phyloP scores from a whole-genome alignment of 2,329 filamentous ascomycete genomes.

The Exserohilum rostratum region DNA sequence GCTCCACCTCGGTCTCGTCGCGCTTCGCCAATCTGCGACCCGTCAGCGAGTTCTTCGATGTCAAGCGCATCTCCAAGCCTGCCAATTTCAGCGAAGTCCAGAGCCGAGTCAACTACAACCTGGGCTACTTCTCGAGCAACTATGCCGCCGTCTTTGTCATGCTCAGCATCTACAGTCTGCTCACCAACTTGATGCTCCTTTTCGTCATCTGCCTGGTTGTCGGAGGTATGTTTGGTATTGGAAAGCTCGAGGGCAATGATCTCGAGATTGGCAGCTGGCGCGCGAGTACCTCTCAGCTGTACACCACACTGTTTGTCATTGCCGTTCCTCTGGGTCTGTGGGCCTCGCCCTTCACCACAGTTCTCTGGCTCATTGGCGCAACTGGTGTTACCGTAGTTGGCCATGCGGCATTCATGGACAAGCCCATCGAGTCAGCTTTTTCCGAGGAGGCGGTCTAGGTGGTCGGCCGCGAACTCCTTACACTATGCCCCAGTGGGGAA shows the following conservation, averaged over 20 bases:
- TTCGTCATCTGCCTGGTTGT: slow-evolving; percentile 92
- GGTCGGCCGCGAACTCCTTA: slow-evolving; percentile 99
- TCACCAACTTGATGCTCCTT: slow-evolving; percentile 84
- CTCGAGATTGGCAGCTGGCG: slow-evolving; percentile 82
- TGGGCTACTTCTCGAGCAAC: slow-evolving; percentile 97
- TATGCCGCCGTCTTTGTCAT: slow-evolving; percentile 93
- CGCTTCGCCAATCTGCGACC: slow-evolving; percentile 93
- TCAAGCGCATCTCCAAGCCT: slow-evolving; percentile 95
- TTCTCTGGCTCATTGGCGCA: slow-evolving; percentile 95
- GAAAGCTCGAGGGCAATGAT: slow-evolving; percentile 86
- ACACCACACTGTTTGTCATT: slow-evolving; percentile 83
- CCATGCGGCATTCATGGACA: slow-evolving; percentile 95
- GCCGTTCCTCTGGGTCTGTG: slow-evolving; percentile 84
- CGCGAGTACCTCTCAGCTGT: slow-evolving; percentile 90
- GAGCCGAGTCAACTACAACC: slow-evolving; percentile 94
- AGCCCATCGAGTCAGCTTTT: slow-evolving; percentile 99
- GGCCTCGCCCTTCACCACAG: slow-evolving; percentile 81
- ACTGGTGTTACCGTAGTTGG: slow-evolving; percentile 92
- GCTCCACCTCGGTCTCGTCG: slow-evolving; percentile 76
- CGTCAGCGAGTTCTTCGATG: slow-evolving; percentile 89
- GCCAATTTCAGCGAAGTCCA: slow-evolving; percentile 89
- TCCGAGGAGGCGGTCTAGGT: slow-evolving; percentile 99
- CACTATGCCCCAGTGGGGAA: slow-evolving; percentile 95
- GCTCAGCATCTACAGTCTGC: slow-evolving; percentile 92
- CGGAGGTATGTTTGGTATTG: slow-evolving; percentile 87